These are phyloP conservation scores for Tuber melanosporum DNA, from an alignment of 495 filamentous ascomycete species.

Conservation along the genomic window DNA sequence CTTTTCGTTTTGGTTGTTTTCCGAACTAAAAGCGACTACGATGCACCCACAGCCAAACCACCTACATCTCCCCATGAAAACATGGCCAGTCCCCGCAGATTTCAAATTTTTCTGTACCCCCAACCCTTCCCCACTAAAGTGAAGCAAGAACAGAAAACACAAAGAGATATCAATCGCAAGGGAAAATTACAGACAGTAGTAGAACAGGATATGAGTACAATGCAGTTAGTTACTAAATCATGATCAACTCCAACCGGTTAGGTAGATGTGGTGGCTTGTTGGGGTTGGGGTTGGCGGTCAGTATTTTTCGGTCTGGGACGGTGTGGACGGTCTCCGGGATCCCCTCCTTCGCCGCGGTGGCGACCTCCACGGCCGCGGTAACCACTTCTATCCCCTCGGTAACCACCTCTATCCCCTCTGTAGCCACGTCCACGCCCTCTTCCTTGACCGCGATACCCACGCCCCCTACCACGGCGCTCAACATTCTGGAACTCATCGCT, in stretches of 20 bases:
- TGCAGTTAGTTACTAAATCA: neutral
- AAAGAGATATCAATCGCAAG: conserved; percentile 7
- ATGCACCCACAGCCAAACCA: neutral
- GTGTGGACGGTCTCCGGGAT: conserved; percentile 5
- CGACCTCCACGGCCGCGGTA: conserved; percentile 29
- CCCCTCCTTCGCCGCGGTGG: conserved; percentile 10
- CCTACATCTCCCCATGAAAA: neutral
- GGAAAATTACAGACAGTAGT: conserved; percentile 9
- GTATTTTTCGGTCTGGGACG: conserved; percentile 9
- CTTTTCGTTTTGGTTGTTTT: conserved; percentile 7
- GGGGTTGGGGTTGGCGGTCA: conserved; percentile 21
- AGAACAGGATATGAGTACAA: conserved; percentile 5
- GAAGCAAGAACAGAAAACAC: conserved; percentile 5
- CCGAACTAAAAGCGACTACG: neutral
- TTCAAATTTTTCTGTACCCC: neutral
- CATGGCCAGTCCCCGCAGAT: neutral
- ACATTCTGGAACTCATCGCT: conserved; percentile 34
- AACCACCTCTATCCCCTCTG: conserved; percentile 37
- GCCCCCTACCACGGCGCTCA: conserved; percentile 26
- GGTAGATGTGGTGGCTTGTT: conserved; percentile 19
- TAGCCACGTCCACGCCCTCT: conserved; percentile 28
- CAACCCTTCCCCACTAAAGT: neutral
- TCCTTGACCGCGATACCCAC: conserved; percentile 22
- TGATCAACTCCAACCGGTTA: conserved; percentile 7
- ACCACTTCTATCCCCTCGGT: conserved; percentile 30